These are phyloP conservation scores for Gossypium schwendimanii DNA, from an alignment of 441 rosid species.

Conservation along the genomic window DNA sequence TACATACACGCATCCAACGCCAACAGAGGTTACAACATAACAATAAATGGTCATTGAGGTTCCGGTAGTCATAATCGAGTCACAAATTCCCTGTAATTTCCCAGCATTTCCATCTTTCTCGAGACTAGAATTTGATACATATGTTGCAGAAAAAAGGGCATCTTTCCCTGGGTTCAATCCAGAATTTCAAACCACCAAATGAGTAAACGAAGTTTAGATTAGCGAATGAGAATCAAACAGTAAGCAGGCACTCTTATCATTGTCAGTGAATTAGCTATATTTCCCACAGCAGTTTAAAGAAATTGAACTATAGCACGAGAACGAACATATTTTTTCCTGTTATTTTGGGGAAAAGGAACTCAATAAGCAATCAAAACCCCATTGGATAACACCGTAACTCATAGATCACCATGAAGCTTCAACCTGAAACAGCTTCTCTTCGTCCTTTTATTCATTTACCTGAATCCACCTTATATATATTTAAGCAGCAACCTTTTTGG, in stretches of 20 bases:
- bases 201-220: background rate
- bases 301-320: slow-evolving; percentile 27
- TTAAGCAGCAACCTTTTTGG: slow-evolving; percentile 85
- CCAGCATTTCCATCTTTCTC: background rate
- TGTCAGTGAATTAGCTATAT: background rate
- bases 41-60: background rate
- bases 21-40: background rate
- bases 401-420: slow-evolving; percentile 20
- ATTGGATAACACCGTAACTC: slow-evolving; percentile 18
- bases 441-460: slow-evolving; percentile 23
- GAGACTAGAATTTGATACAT: background rate
- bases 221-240: background rate
- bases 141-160: background rate
- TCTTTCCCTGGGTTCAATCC: background rate
- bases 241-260: background rate
- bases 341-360: slow-evolving; percentile 10
- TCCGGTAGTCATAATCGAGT: background rate
- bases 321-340: slow-evolving; percentile 24
- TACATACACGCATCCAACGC: background rate
- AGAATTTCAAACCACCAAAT: background rate
- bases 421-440: slow-evolving; percentile 13
- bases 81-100: background rate
- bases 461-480: slow-evolving; percentile 5
- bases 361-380: slow-evolving; percentile 23
- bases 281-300: background rate